Base-by-base conservation (phyloP, 768 basidiomycete genomes). In the Suillus variegatus region DNA sequence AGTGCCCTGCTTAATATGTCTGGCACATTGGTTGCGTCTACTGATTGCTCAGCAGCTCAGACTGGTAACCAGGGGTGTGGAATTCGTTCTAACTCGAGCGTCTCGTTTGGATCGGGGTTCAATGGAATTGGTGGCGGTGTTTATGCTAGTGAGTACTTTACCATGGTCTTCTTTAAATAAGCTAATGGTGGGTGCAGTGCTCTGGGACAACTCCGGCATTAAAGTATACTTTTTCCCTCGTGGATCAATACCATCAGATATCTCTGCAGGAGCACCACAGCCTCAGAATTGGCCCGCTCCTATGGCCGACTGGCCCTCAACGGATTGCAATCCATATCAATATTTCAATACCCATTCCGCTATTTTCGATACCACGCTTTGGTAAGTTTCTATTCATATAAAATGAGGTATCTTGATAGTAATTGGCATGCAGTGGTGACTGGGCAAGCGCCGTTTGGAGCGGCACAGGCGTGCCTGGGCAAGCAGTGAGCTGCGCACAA, bases 401-500 rank as follows among this genome's bases (percentile, higher is more conserved):
- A 20, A 44, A n/a, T 6, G 14, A 44, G 38, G 18, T n/a, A 22
- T 22, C 41, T 43, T 60, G 25, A 35, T 41, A 32, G 70, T 61
- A 70, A 64, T 63, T 28, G 14, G 28, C 28, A 40, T 63, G 41
- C 66, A 90, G 93, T 70, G 95, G 95, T 65, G 92, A 96, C 69
- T 98, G 95, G 95, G 94, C 95, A 13, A 87, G 88, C 57, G 80
- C 79, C 55, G 90, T 86, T n/a, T 98, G 95, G 95, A 79, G 77
- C 58, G 67, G 71, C 28, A 77, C 89, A 60, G 93, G 93, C 38
- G 84, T 90, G 62, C 92, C 92, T 20, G 95, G 95, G 61, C 95
- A 96, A 79, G 87, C 86, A 20, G 85, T 91, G 75, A 94, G 91
- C 75, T 98, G 95, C 71, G 92, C 93, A 18, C 80, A 87, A 69